Conservation (phyloP, 2,329 filamentous ascomycete genomes). For the Zasmidium cellare region DNA sequence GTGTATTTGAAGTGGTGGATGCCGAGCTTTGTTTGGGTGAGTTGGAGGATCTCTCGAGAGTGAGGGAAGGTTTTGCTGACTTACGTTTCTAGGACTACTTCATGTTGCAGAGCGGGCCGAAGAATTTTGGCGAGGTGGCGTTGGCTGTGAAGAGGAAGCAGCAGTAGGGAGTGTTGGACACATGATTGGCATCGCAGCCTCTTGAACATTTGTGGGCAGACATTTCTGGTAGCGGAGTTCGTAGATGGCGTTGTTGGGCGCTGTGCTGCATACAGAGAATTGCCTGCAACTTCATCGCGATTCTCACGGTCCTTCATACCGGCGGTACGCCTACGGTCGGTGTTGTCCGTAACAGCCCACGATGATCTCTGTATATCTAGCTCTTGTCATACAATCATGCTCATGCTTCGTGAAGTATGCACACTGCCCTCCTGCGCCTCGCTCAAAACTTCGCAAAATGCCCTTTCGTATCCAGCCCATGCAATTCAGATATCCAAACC, state of each 20-base stretch:
- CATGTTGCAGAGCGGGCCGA: neutral
- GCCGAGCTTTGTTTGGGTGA: slow-evolving; percentile 18
- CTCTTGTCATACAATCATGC: neutral
- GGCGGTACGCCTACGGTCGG: too few species aligned
- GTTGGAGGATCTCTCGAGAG: neutral
- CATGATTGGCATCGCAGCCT: too few species aligned
- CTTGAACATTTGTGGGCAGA: too few species aligned
- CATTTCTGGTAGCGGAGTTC: too few species aligned
- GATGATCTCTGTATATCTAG: too few species aligned
- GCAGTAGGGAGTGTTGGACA: neutral
- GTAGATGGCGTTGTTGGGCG: too few species aligned
- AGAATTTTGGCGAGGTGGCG: neutral
- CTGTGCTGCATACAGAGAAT: too few species aligned
- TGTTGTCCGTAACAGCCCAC: too few species aligned
- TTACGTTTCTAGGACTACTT: neutral
- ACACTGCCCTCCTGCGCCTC: neutral
- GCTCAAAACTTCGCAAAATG: neutral
- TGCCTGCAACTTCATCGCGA: too few species aligned
- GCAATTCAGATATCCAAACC: neutral
- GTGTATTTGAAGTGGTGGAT: slow-evolving; percentile 18
- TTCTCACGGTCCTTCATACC: too few species aligned
- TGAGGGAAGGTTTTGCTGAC: neutral
- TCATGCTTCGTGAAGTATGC: neutral
- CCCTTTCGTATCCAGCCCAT: neutral
- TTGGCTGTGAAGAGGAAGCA: neutral